Conservation (phyloP, 2,329 filamentous ascomycete genomes). For the Didymella arachidicola region DNA sequence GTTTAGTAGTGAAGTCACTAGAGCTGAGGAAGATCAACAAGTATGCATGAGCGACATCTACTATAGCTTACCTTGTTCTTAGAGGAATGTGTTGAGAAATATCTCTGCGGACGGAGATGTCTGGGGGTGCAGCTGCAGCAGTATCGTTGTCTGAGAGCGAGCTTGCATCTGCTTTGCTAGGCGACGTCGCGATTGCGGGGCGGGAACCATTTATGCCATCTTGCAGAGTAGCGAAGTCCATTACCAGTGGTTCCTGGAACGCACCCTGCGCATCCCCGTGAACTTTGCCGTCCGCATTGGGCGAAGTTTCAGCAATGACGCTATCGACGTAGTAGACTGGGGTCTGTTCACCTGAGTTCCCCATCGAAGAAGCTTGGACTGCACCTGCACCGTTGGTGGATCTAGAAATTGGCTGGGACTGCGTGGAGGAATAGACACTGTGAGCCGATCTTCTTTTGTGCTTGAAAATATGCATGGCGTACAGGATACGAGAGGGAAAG, state of each 20-base stretch:
- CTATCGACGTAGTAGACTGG: slow-evolving; percentile 38
- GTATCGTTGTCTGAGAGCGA: slow-evolving; percentile 43
- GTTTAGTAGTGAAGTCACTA: slow-evolving; percentile 32
- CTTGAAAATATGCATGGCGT: slow-evolving; percentile 39
- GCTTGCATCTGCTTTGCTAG: slow-evolving; percentile 24
- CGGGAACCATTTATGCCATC: slow-evolving; percentile 33
- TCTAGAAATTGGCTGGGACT: slow-evolving; percentile 30
- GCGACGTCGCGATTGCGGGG: slow-evolving; percentile 28
- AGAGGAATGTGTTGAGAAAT: slow-evolving; percentile 46
- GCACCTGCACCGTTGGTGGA: slow-evolving; percentile 27
- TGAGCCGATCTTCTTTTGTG: slow-evolving; percentile 44
- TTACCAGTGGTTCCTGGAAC: slow-evolving; percentile 42
- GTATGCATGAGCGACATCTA: neutral
- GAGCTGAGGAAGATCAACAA: slow-evolving; percentile 33
- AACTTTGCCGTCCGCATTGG: slow-evolving; percentile 27
- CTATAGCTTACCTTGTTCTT: slow-evolving; percentile 44
- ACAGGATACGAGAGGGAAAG: slow-evolving; percentile 6
- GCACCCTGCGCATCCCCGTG: slow-evolving; percentile 30
- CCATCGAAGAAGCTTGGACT: slow-evolving; percentile 37
- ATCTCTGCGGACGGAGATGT: slow-evolving; percentile 44
- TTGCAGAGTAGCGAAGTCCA: slow-evolving; percentile 41
- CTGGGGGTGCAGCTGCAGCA: slow-evolving; percentile 43
- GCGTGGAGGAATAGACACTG: slow-evolving; percentile 37
- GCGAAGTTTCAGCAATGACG: slow-evolving; percentile 31
- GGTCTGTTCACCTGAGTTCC: slow-evolving; percentile 31